A percentile compares a stretch with the other conserved stretches of the same genome.
phyloP scores from a whole-genome alignment of 106 monocot species.

The Dactylorhiza incarnata region DNA sequence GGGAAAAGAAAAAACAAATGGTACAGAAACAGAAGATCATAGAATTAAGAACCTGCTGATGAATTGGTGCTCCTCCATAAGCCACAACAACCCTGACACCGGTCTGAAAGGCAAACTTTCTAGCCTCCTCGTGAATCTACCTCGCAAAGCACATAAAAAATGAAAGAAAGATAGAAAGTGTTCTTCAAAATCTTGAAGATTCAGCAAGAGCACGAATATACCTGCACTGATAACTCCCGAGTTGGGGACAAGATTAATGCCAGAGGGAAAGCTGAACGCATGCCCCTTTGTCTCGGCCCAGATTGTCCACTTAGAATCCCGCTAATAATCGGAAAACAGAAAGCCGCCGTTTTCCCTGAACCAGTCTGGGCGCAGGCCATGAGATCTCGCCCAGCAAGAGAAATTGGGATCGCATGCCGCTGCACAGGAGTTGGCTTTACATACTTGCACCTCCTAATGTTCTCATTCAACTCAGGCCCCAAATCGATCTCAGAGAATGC shows the following conservation, averaged over 20 bases:
- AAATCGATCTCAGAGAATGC: constrained; percentile 74
- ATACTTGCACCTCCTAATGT: constrained; percentile 72
- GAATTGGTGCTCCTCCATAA: constrained; percentile 54
- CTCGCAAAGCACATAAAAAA: too few relatives aligned
- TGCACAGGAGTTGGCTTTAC: constrained; percentile 74
- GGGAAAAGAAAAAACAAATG: too few relatives aligned
- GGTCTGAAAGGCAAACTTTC: constrained; percentile 55
- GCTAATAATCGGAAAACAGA: constrained; percentile 73
- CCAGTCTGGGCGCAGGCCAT: constrained; percentile 89
- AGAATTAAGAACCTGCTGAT: constrained; percentile 32
- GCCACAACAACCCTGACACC: constrained; percentile 58
- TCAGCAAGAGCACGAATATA: constrained; percentile 5
- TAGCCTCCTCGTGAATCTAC: constrained; percentile 59
- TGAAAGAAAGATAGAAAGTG: not conserved
- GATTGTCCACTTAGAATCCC: constrained; percentile 53
- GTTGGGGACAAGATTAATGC: constrained; percentile 70
- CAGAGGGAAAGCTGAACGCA: constrained; percentile 43
- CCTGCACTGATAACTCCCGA: constrained; percentile 59
- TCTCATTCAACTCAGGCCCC: constrained; percentile 57
- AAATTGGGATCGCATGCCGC: constrained; percentile 70
- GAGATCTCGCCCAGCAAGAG: constrained; percentile 48
- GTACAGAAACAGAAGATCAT: not conserved
- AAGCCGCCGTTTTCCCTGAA: constrained; percentile 73
- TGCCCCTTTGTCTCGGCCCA: constrained; percentile 32
- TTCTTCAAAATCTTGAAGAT: not conserved